A percentile compares a stretch with the other conserved stretches of the same genome.
Conservation (phyloP, 2,329 filamentous ascomycete species). For the Dactylellina haptotyla region DNA sequence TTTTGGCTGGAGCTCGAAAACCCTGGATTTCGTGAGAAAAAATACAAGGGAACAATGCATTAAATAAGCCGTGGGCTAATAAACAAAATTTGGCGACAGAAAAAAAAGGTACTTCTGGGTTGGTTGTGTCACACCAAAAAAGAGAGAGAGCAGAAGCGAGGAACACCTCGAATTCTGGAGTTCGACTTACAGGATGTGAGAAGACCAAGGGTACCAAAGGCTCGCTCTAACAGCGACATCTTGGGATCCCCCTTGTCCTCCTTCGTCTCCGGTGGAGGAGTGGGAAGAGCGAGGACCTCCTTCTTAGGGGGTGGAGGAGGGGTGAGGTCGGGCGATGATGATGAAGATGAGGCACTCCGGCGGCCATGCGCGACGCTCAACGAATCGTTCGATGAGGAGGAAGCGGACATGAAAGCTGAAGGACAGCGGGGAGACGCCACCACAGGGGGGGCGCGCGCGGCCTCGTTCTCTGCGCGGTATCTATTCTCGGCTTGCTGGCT, state of each 20-base stretch:
- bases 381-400: slow-evolving; percentile 15
- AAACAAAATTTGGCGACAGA: neutral
- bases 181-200: no score
- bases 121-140: no score
- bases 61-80: slow-evolving; percentile 10
- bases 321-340: no score
- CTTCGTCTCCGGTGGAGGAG: neutral
- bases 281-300: no score
- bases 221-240: slow-evolving; percentile 4
- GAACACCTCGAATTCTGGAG: no score
- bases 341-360: neutral
- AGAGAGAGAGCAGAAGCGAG: no score
- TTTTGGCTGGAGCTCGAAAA: neutral
- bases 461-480: slow-evolving; percentile 7
- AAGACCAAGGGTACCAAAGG: no score
- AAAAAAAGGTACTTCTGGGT: no score
- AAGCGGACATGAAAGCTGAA: slow-evolving; percentile 14
- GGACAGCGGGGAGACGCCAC: neutral
- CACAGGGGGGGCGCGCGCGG: slow-evolving; percentile 3
- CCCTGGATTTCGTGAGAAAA: slow-evolving; percentile 1
- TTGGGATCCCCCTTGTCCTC: neutral
- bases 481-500: no score
- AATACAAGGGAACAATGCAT: neutral
- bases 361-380: slow-evolving; percentile 27
- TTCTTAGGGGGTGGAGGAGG: neutral